Base-by-base conservation (phyloP, 805 yeast species). In the Jamesozyma jinghongensis region DNA sequence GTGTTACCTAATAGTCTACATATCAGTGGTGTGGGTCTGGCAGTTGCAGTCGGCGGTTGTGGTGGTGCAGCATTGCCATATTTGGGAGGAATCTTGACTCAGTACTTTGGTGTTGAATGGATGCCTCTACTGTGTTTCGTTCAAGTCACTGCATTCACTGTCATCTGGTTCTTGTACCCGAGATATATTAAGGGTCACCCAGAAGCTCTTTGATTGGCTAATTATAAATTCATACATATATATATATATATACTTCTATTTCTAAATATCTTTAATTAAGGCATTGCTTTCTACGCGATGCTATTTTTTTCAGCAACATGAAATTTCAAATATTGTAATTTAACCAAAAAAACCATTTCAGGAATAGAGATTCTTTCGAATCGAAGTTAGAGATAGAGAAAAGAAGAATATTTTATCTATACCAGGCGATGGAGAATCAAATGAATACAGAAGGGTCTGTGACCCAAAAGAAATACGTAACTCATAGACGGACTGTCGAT, bases 21-120 rank as follows among this genome's bases (percentile, higher is more conserved):
- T 40, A 73, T 82, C 8, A 61, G 75, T 14, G 88, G 86, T 1
- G 70, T 85, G 7, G 88, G 94, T 0, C 67, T 82, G 40, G 75
- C 81, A 17, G 78, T 87, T 41, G 87, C 92, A 0, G 56, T 84
- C 44, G 94, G 94, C 5, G 88, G 92, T 3, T 75, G 80, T 13
- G 95, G 94, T 1, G 83, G 82, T n/a, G 90, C 94, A 0, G 69
- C 75, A 0, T 46, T 84, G 5, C 92, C 94, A 1, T 81, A 77
- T 46, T 40, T 75, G 2, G 68, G 79, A 29, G 94, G 94, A 7
- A 42, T 55, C 2, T 25, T 55, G 0, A 47, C 61, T 5, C 57
- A 58, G 25, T n/a, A 40, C 19, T 36, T 57, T 1, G 60, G 61
- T 2, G 51, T 61, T 32, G 25, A 43, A 14, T 49, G 53, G 41